A percentile compares a stretch with the other conserved stretches of the same genome.
Conservation (phyloP, 1,284 basidiomycete genomes). For the Austroboletus rostrupii region DNA sequence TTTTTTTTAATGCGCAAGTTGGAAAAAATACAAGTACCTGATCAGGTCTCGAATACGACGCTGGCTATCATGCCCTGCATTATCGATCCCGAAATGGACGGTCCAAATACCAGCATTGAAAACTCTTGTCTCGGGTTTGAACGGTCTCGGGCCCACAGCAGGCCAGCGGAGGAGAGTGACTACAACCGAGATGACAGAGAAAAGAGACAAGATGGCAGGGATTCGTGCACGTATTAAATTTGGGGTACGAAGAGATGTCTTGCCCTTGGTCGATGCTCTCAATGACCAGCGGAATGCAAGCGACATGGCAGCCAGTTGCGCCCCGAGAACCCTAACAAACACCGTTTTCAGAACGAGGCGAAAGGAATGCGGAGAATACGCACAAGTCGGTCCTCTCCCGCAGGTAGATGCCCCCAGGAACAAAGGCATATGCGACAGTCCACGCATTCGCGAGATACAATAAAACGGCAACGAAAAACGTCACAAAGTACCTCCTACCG, state of each 20-base stretch:
- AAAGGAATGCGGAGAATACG: conserved; percentile 21
- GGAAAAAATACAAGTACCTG: conserved; percentile 34
- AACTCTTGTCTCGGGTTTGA: conserved; percentile 63
- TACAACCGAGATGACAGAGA: conserved; percentile 50
- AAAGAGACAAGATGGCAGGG: conserved; percentile 36
- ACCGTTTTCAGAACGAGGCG: background rate
- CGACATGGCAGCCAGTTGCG: conserved; percentile 48
- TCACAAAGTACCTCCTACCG: conserved; percentile 49
- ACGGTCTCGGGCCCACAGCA: conserved; percentile 47
- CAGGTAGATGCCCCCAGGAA: conserved; percentile 77
- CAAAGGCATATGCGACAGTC: conserved; percentile 93
- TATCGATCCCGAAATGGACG: conserved; percentile 85
- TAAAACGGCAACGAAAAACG: conserved; percentile 62
- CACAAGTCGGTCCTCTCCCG: conserved; percentile 79
- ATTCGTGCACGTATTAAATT: conserved; percentile 22
- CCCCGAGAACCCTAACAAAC: conserved; percentile 43
- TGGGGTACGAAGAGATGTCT: conserved; percentile 8
- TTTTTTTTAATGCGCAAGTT: background rate
- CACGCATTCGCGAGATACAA: conserved; percentile 72
- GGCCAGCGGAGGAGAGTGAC: conserved; percentile 54
- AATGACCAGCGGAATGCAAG: conserved; percentile 44
- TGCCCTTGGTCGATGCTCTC: conserved; percentile 2
- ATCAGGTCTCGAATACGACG: conserved; percentile 74
- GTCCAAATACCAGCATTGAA: conserved; percentile 93
- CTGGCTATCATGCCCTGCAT: conserved; percentile 81